phyloP scores from a whole-genome alignment of 257 asterid species.

The Solanum neorickii region DNA sequence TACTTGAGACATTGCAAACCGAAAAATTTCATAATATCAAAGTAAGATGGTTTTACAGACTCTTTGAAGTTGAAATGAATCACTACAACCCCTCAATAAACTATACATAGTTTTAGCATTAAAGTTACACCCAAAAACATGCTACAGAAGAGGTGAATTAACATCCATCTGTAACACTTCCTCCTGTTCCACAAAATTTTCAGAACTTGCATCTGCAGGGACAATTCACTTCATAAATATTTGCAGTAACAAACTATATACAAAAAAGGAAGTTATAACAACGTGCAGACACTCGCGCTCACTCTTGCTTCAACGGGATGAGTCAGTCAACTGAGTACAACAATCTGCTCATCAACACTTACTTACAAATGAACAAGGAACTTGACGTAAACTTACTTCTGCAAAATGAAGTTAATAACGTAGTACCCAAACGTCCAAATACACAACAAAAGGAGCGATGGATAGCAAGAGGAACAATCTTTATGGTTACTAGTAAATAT shows the following conservation, averaged over 20 bases:
- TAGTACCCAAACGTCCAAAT: constrained; percentile 19
- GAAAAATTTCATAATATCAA: neutral
- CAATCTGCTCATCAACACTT: neutral
- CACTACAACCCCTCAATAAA: neutral
- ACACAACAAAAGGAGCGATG: neutral
- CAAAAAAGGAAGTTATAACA: neutral
- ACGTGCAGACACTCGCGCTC: neutral
- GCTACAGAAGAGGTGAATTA: neutral
- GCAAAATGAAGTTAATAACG: neutral
- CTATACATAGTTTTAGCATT: neutral
- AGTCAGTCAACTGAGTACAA: neutral
- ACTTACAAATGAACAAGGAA: neutral
- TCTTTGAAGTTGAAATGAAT: neutral
- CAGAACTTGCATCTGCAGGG: neutral
- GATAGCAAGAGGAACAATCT: constrained; percentile 25
- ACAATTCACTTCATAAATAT: neutral
- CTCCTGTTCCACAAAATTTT: neutral
- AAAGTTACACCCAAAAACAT: neutral
- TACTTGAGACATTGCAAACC: neutral
- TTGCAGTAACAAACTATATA: neutral
- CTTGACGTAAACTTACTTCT: neutral
- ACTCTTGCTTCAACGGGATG: neutral
- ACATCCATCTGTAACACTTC: neutral
- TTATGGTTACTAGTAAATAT: neutral
- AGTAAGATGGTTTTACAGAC: neutral